These are phyloP conservation scores for Fusarium falciforme DNA, from an alignment of 2,329 filamentous ascomycete species.

Conservation along the genomic window DNA sequence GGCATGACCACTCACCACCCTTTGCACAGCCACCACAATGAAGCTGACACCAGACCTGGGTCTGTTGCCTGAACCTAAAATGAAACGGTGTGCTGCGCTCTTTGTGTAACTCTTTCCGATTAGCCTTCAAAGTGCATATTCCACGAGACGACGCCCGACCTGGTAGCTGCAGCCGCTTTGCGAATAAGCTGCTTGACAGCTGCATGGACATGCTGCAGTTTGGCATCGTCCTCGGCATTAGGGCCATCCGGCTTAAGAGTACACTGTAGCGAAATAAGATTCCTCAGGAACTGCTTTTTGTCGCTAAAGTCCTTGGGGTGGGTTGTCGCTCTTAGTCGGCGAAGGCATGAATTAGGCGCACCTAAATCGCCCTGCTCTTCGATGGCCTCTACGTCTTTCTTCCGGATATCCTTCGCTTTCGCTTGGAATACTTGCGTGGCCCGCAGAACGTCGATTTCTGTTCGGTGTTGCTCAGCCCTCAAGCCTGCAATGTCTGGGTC, in stretches of 20 bases:
- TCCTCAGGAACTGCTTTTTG: slow-evolving; percentile 6
- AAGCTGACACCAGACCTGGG: neutral
- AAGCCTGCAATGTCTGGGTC: no score
- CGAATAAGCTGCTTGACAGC: slow-evolving; percentile 2
- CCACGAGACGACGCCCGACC: neutral
- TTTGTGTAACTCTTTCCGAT: no score
- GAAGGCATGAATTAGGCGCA: no score
- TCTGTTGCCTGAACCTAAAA: slow-evolving; percentile 2
- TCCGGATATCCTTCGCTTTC: no score
- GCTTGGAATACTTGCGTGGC: no score
- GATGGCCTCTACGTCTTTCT: no score
- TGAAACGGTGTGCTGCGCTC: neutral
- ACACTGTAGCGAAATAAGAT: neutral
- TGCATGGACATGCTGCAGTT: slow-evolving; percentile 1
- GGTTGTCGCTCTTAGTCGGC: no score
- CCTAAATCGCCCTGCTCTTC: no score
- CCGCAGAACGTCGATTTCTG: no score
- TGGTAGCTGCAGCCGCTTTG: neutral
- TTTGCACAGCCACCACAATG: no score
- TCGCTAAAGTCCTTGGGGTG: slow-evolving; percentile 17
- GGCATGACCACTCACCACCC: no score
- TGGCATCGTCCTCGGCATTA: neutral
- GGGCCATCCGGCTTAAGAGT: neutral
- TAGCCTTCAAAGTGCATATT: slow-evolving; percentile 2
- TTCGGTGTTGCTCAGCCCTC: no score